Evolutionary conservation across 495 filamentous ascomycete genomes (phyloP), one percentile per base, ranked within the genome.

Genomic region (Aspergillus nidulans): DNA sequence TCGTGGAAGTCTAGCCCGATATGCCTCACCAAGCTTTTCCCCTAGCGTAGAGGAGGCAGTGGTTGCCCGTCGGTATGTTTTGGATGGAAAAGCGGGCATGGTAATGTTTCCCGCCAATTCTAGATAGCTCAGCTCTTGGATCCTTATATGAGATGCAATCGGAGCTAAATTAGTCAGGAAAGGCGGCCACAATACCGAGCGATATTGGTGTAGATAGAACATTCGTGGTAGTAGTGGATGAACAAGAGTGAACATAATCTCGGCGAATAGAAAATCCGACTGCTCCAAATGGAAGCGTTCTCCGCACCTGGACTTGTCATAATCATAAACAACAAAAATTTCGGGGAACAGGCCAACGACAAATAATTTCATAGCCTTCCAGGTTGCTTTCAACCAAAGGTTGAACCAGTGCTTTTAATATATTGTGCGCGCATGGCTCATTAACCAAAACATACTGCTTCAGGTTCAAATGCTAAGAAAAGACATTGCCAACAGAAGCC

Each of bases 11-110:
- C 73, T 63, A 10, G 74, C 65, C 52, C 94, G 88, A 74, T 99
- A 99, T 20, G 79, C 74, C 38, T 86, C 80, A 6, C 85, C 88
- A 57, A 95, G 70, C n/a, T 81, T 81, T 67, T 82, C 81, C 23
- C 80, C 68, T 52, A 78, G 58, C 72, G 80, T 25, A 72, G 74
- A 76, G n/a, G 74, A 75, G 10, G 68, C 70, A 6, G 70, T 74
- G 25, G 71, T 67, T 32, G 74, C 61, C 30, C 61, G 76, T 26
- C 81, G 82, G 68, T 85, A 96, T 43, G 87, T 86, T 60, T 91
- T 90, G 49, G 78, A 78, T 45, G 72, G 79, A 61, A 96, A 96
- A 34, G 80, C 75, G 19, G 81, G 81, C 91, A 95, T 95, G 56
- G 5, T 28, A 28, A n/a, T 28, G 26, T 28, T 28, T 28, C 26